These are phyloP conservation scores for Neospermospora avenae DNA, from an alignment of 2,329 filamentous ascomycete species.

Conservation along the genomic window DNA sequence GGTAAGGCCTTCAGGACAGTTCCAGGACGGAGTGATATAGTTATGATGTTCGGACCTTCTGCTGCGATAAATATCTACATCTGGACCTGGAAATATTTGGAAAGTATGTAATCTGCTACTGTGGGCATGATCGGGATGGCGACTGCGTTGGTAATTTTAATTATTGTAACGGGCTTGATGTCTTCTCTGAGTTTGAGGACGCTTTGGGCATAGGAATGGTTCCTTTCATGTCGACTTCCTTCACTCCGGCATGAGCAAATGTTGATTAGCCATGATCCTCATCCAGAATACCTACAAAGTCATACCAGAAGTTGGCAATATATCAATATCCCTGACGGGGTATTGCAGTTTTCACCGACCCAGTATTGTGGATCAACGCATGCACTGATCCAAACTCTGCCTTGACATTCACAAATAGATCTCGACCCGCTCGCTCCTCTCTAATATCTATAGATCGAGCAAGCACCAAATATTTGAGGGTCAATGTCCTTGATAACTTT, in stretches of 20 bases:
- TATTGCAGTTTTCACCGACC: neutral
- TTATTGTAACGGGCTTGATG: conserved; percentile 12
- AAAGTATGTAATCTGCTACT: conserved; percentile 10
- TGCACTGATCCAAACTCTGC: conserved; percentile 46
- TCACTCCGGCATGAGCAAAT: neutral
- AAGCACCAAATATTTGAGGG: conserved; percentile 32
- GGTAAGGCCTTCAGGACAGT: neutral
- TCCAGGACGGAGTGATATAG: neutral
- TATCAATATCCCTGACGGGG: conserved; percentile 5
- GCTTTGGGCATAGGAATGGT: conserved; percentile 33
- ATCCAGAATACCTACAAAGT: conserved; percentile 8
- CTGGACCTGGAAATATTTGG: conserved; percentile 14
- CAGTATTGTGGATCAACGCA: conserved; percentile 40
- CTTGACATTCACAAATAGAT: conserved; percentile 20
- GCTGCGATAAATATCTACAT: conserved; percentile 12
- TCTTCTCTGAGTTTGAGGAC: conserved; percentile 31
- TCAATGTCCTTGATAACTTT: conserved; percentile 32
- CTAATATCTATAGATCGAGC: conserved; percentile 33
- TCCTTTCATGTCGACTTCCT: conserved; percentile 36
- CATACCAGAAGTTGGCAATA: conserved; percentile 17
- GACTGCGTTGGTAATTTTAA: conserved; percentile 14
- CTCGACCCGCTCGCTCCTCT: conserved; percentile 15
- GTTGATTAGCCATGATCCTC: too few relatives aligned
- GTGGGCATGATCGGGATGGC: conserved; percentile 2
- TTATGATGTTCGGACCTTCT: conserved; percentile 16